Evolutionary conservation across 2,329 filamentous ascomycete species (phyloP), one percentile per base, ranked within the genome.

Genomic region (Ascocoryne sarcoides): DNA sequence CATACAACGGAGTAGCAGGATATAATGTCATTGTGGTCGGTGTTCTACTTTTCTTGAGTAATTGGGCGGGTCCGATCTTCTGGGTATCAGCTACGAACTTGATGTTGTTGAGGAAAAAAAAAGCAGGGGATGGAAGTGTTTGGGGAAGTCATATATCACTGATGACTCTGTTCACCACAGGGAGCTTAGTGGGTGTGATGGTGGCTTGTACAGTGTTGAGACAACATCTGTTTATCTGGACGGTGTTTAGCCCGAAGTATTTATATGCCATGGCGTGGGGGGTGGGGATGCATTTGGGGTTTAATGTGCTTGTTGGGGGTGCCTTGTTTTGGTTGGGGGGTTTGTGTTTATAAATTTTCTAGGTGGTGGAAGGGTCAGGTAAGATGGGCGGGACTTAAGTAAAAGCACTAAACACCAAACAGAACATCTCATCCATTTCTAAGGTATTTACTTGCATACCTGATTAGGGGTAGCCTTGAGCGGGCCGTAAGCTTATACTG

Each of bases 171-270:
- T 94, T 92, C 59, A 66, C 75, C 9, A 71, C 82, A 1, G 66
- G 68, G 1, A 78, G 77, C 48, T 63, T 85, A 39, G 63, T 77
- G 2, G 82, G 78, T 34, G 82, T 95, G 17, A 96, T 96, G 90
- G 76, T 73, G 10, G 88, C 90, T 12, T 98, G 92, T 61, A 88
- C 84, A 35, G 70, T 75, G 5, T 62, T 98, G 57, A 70, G 90
- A 50, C 87, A 85, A 20, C 92, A 98, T 68, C 62, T 98, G 43
- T 98, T 98, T 60, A 89, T 98, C 46, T 98, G 92, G 92, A 96
- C 90, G 1, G 92, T 98, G 9, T 98, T 98, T 62, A 94, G 86
- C 49, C 92, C 92, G 0, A 98, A 96, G 62, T 96, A 89, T 61
- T 65, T 98, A 50, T 98, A 94, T 60, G 84, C 79, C 48, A 82